These are phyloP conservation scores for Talaromyces adpressus DNA, from an alignment of 495 filamentous ascomycete genomes.

Conservation along the genomic window DNA sequence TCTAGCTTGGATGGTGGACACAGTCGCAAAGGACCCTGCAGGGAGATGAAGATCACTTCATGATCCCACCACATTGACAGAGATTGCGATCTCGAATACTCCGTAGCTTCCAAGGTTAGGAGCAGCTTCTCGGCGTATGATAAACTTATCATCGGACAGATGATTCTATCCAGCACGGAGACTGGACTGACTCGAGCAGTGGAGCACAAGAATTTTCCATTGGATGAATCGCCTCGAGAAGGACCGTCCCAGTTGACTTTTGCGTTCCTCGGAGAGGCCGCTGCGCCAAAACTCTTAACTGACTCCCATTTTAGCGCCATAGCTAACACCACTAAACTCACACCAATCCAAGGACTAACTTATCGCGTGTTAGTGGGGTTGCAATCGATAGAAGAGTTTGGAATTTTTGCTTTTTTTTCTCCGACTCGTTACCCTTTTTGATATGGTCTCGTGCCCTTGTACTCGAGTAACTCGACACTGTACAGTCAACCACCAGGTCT, in stretches of 20 bases:
- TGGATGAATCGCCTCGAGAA: not conserved
- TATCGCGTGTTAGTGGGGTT: constrained; percentile 1
- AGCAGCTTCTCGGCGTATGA: too few relatives aligned
- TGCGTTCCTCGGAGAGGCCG: not conserved
- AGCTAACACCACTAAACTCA: not conserved
- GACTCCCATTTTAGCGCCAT: not conserved
- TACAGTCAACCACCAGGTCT: not conserved
- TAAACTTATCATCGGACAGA: not conserved
- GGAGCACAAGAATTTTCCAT: not conserved
- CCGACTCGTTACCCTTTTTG: not conserved
- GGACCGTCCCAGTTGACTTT: not conserved
- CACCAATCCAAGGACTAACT: not conserved
- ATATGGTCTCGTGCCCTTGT: not conserved
- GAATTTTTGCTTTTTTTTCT: not conserved
- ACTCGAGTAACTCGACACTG: not conserved
- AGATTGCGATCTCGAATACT: not conserved
- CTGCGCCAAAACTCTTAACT: not conserved
- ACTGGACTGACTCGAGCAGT: not conserved
- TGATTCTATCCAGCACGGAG: not conserved
- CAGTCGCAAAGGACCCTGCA: not conserved
- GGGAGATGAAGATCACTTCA: not conserved
- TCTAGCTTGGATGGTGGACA: not conserved
- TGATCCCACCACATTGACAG: not conserved
- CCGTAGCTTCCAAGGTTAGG: not conserved
- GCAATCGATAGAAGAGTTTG: not conserved